phyloP scores from a whole-genome alignment of 257 asterid species.

The Fraxinus anomala region DNA sequence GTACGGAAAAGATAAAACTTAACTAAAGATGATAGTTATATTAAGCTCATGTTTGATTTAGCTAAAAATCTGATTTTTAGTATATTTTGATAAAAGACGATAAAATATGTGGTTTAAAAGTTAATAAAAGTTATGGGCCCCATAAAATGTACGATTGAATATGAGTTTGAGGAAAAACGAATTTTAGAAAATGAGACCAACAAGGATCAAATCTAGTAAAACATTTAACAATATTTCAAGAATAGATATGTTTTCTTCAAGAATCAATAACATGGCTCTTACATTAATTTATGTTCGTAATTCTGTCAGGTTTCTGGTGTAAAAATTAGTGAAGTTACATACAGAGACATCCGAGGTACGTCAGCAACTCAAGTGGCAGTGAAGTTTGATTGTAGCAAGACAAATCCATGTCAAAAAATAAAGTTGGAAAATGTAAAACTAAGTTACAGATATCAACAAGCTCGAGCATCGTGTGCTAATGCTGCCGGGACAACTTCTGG shows the following conservation, averaged over 20 bases:
- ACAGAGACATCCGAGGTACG: conserved; percentile 55
- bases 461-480: conserved; percentile 46
- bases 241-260: no score
- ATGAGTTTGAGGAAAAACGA: no score
- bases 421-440: conserved; percentile 44
- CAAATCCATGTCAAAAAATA: conserved; percentile 51
- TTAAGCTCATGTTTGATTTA: no score
- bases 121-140: no score
- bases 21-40: neutral
- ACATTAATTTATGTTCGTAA: neutral
- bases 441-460: conserved; percentile 29
- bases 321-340: conserved; percentile 49
- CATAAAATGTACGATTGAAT: no score
- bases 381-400: conserved; percentile 63
- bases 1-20: neutral
- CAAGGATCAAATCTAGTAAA: no score
- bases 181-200: no score
- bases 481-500: conserved; percentile 53
- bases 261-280: neutral
- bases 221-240: neutral
- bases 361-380: conserved; percentile 64
- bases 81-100: no score
- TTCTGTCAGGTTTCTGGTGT: conserved; percentile 54
- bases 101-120: no score
- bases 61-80: no score